A percentile compares a stretch with the other conserved stretches of the same genome.
phyloP scores from a whole-genome alignment of 2,329 filamentous ascomycete species.

The Mycocentrospora acerina region DNA sequence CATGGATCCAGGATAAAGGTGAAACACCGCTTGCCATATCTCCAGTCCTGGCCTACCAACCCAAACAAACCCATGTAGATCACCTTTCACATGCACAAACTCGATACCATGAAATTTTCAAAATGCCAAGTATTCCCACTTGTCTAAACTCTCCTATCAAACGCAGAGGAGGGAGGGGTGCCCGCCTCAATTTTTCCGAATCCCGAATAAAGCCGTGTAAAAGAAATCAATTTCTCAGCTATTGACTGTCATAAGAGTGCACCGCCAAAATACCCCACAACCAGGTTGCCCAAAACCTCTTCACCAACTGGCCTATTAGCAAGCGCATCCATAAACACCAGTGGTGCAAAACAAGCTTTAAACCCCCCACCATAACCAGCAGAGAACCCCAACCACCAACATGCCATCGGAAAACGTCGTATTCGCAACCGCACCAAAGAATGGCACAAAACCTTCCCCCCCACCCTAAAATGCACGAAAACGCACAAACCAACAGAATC shows the following conservation, averaged over 20 bases:
- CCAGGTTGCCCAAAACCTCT: conserved; percentile 3
- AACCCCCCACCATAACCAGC: conserved; percentile 1
- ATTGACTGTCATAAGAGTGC: conserved; percentile 3
- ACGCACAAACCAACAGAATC: too few species aligned
- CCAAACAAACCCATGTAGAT: conserved; percentile 13
- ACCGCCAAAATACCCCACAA: conserved; percentile 12
- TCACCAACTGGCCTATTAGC: conserved; percentile 4
- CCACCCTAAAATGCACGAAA: too few species aligned
- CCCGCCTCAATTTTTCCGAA: conserved; percentile 17
- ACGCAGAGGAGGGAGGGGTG: background rate
- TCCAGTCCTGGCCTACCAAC: conserved; percentile 4
- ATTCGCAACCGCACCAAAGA: too few species aligned
- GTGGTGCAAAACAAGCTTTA: conserved; percentile 4
- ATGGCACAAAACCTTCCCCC: too few species aligned
- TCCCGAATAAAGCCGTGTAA: conserved; percentile 5
- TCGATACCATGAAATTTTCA: conserved; percentile 9
- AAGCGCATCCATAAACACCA: conserved; percentile 7
- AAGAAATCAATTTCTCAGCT: conserved; percentile 3
- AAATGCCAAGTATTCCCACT: conserved; percentile 18
- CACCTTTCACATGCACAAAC: conserved; percentile 6
- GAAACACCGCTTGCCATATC: conserved; percentile 23
- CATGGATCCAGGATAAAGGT: conserved; percentile 21
- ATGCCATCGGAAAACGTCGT: too few species aligned
- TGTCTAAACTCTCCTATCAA: conserved; percentile 2
- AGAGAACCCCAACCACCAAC: too few species aligned